These are phyloP conservation scores for Eremomyces bilateralis DNA, from an alignment of 495 filamentous ascomycete species.

Conservation along the genomic window DNA sequence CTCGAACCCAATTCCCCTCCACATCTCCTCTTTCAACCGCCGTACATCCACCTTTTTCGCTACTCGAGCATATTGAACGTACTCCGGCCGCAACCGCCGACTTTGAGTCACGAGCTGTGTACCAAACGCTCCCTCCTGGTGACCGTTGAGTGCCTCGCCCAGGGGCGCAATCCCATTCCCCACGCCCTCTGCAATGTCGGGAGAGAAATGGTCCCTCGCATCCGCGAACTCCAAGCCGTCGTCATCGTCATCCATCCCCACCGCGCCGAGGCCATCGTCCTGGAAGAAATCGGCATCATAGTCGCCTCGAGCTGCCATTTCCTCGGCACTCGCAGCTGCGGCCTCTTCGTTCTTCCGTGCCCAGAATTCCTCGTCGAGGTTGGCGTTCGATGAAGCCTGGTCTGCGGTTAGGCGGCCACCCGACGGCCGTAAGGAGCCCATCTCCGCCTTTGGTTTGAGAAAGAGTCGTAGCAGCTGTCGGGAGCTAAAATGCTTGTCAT, in stretches of 20 bases:
- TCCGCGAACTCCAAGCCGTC: slow-evolving; percentile 80
- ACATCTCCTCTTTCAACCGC: slow-evolving; percentile 85
- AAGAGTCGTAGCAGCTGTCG: slow-evolving; percentile 73
- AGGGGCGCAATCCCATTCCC: slow-evolving; percentile 16
- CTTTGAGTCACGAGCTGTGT: slow-evolving; percentile 83
- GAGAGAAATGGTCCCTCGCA: slow-evolving; percentile 74
- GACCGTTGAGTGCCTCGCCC: slow-evolving; percentile 16
- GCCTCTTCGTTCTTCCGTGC: slow-evolving; percentile 46
- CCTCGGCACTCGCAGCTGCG: slow-evolving; percentile 28
- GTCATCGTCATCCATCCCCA: slow-evolving; percentile 51
- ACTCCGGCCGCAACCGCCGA: slow-evolving; percentile 66
- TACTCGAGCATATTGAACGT: slow-evolving; percentile 85
- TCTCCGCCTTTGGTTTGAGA: slow-evolving; percentile 74
- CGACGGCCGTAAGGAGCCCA: slow-evolving; percentile 35
- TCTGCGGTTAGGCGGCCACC: neutral
- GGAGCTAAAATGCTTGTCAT: slow-evolving; percentile 97
- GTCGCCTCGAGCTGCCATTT: slow-evolving; percentile 33
- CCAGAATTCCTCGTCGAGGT: slow-evolving; percentile 94
- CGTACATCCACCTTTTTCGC: slow-evolving; percentile 99
- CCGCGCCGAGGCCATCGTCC: slow-evolving; percentile 69
- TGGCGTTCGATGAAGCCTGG: too few species aligned
- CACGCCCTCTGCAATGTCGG: slow-evolving; percentile 33
- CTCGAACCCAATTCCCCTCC: slow-evolving; percentile 64
- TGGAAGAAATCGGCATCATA: slow-evolving; percentile 98
- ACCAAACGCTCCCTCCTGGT: slow-evolving; percentile 39